These are phyloP conservation scores for Lonicera japonica DNA, from an alignment of 129 eudicot species.

Conservation along the genomic window DNA sequence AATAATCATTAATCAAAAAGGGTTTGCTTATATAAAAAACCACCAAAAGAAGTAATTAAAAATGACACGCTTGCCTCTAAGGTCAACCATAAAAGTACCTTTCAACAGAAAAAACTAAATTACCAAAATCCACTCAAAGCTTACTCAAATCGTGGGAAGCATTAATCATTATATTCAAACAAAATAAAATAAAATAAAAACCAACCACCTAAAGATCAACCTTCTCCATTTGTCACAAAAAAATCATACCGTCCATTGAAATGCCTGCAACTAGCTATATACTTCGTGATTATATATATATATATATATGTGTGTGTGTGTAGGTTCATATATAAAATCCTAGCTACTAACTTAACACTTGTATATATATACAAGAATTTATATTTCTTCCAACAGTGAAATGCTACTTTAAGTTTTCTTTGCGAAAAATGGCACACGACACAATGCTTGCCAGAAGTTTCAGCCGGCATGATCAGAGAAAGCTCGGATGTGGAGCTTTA, in stretches of 20 bases:
- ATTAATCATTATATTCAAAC: not conserved
- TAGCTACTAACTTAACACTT: not conserved
- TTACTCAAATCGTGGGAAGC: constrained; percentile 12
- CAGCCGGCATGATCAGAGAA: constrained; percentile 23
- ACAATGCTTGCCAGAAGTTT: constrained; percentile 27
- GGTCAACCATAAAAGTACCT: constrained; percentile 1
- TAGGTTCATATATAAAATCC: no score
- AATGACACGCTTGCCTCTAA: not conserved
- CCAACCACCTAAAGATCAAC: not conserved
- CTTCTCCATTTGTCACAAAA: not conserved
- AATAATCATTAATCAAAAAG: no score
- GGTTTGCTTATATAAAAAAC: no score
- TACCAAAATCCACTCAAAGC: not conserved
- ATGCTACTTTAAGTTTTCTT: not conserved
- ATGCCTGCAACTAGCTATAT: not conserved
- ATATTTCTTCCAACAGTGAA: not conserved
- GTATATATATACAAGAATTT: not conserved
- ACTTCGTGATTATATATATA: no score
- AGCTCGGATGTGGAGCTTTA: constrained; percentile 30
- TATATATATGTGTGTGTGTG: no score
- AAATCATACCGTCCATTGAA: not conserved
- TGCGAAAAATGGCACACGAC: constrained; percentile 11
- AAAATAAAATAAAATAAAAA: not conserved
- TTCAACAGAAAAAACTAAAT: not conserved
- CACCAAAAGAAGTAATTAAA: not conserved